Evolutionary conservation across 495 filamentous ascomycete species (phyloP), one percentile per base, ranked within the genome.

Genomic region (Tuber melanosporum): DNA sequence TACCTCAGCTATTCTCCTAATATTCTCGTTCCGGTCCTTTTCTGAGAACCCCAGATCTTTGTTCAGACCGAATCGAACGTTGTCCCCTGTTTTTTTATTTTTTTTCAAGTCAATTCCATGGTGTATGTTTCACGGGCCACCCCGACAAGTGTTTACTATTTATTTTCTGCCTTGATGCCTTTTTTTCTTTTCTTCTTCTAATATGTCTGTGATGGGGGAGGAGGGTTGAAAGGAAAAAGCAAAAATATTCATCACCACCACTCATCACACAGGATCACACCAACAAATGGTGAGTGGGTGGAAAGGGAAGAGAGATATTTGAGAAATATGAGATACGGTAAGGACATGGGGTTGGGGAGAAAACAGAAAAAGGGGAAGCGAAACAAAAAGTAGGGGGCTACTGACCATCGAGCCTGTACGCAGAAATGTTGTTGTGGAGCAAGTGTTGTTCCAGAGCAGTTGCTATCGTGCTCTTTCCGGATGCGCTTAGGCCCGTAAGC

Each of bases 31-130:
- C 76, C 95, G 90, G 87, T 98, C 95, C 81, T 89, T 89, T 82
- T 97, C 94, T 79, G 90, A 92, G 88, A 98, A 98, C 6, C 94
- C 95, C 46, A 98, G 89, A 87, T 99, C 95, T 85, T 94, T 94
- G 88, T 99, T 99, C 80, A 99, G 87, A 3, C 95, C 96, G 88
- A 98, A 98, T 76, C 95, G 95, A 82, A 99, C 91, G 87, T 99
- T 99, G 89, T 99, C 95, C 82, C 95, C 82, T 83, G 49, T 69
- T 66, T 66, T 66, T 66, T 32, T 4, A 14, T 26, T 14, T 66
- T n/a, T 52, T n/a, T n/a, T 66, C n/a, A 66, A n/a, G n/a, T 32
- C 57, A 66, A 32, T n/a, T 32, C 57, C n/a, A 17, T 66, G 26
- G n/a, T 66, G n/a, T 32, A 32, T 66, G 57, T 32, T 66, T 66